Percentiles rank a stretch among this genome's conserved stretches.
Evolutionary conservation across 176 grass and related monocot species (phyloP).

Genomic region (Zea luxurians): DNA sequence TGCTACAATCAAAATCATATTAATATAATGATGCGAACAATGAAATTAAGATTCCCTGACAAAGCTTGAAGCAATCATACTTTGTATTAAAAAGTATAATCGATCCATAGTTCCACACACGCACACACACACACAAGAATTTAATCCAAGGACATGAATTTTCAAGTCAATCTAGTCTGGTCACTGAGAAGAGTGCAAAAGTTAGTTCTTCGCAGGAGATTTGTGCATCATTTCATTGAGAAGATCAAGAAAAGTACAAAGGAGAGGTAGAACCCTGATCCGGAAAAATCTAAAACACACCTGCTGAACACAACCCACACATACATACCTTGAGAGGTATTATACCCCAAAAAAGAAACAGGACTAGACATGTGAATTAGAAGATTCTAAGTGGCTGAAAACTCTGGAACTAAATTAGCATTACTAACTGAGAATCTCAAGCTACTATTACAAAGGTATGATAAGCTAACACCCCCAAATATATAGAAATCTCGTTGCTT

Average conservation of each 20-base stretch:
- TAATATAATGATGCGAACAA: not conserved
- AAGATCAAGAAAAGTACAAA: not conserved
- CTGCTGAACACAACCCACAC: not conserved
- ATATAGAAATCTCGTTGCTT: constrained; percentile 3
- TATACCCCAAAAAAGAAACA: constrained; percentile 14
- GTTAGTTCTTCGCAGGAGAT: not conserved
- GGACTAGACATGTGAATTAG: constrained; percentile 20
- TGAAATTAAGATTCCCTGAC: not conserved
- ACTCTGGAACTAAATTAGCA: constrained; percentile 17
- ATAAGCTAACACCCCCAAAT: constrained; percentile 17
- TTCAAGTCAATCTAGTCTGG: constrained; percentile 17
- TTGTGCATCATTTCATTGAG: not conserved
- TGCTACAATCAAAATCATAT: constrained; percentile 30
- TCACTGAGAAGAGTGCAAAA: not conserved
- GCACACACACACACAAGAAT: not conserved
- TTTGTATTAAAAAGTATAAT: constrained; percentile 22
- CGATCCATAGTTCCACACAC: constrained; percentile 22
- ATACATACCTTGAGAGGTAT: not conserved
- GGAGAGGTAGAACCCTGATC: not conserved
- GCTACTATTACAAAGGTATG: constrained; percentile 17
- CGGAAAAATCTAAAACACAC: not conserved
- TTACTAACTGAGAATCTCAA: constrained; percentile 1
- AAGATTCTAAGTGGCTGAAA: constrained; percentile 16
- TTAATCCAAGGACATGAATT: constrained; percentile 27
- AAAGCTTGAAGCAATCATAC: constrained; percentile 7